These are phyloP conservation scores for Arachnomyces sp. DNA, from an alignment of 2,329 filamentous ascomycete genomes.

Conservation along the genomic window DNA sequence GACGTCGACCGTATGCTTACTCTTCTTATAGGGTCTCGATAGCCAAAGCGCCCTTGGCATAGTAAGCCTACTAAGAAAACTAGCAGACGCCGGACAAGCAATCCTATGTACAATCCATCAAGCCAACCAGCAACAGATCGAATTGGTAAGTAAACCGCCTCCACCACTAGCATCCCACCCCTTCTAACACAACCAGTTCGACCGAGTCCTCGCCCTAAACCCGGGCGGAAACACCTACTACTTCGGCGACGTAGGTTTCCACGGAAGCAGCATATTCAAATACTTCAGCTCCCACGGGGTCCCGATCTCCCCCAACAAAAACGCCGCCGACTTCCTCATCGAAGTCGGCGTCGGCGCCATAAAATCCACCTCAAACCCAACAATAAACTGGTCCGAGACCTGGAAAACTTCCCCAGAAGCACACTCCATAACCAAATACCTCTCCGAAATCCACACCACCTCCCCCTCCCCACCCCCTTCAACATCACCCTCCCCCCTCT, in stretches of 20 bases:
- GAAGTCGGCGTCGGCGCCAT: slow-evolving; percentile 51
- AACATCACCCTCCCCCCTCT: too few species aligned
- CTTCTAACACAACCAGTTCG: slow-evolving; percentile 43
- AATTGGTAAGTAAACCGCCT: slow-evolving; percentile 15
- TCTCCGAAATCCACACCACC: slow-evolving; percentile 48
- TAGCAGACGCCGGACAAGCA: slow-evolving; percentile 55
- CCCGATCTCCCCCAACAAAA: slow-evolving; percentile 52
- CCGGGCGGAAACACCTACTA: slow-evolving; percentile 60
- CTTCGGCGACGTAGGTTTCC: slow-evolving; percentile 59
- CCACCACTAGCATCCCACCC: neutral
- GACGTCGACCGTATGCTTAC: slow-evolving; percentile 30
- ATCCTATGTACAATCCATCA: slow-evolving; percentile 66
- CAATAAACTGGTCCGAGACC: slow-evolving; percentile 60
- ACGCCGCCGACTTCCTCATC: slow-evolving; percentile 54
- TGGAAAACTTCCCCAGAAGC: slow-evolving; percentile 58
- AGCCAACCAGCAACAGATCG: slow-evolving; percentile 56
- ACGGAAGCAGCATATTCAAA: slow-evolving; percentile 53
- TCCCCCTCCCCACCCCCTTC: slow-evolving; percentile 2
- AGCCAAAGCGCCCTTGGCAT: slow-evolving; percentile 58
- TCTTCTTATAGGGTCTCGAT: slow-evolving; percentile 52
- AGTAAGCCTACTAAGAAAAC: slow-evolving; percentile 55
- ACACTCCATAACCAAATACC: slow-evolving; percentile 51
- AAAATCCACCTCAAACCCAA: slow-evolving; percentile 39
- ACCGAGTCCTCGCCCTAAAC: slow-evolving; percentile 60
- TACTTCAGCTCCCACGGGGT: slow-evolving; percentile 58